Conservation (phyloP, 345 rosid species). For the Pistacia vera region DNA sequence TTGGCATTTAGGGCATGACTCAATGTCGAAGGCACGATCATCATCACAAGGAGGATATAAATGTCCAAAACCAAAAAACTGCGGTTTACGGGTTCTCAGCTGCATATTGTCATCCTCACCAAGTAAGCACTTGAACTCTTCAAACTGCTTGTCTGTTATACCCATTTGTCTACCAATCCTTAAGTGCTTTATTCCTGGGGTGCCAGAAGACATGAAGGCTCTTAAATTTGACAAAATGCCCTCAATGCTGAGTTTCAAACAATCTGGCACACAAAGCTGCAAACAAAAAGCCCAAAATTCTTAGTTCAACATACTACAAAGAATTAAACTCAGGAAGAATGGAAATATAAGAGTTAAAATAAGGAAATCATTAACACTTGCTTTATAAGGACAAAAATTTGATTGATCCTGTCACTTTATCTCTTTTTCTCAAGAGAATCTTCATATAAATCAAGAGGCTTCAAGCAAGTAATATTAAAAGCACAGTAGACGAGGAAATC, state of each 20-base stretch:
- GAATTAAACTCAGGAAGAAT: not conserved
- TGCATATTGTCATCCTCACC: conserved; percentile 35
- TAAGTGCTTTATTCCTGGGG: conserved; percentile 61
- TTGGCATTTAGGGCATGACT: conserved; percentile 84
- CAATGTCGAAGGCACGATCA: conserved; percentile 76
- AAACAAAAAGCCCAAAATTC: conserved; percentile 18
- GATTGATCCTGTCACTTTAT: too few relatives aligned
- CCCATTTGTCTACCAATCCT: conserved; percentile 78
- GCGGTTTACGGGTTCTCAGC: conserved; percentile 51
- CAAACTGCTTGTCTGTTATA: conserved; percentile 59
- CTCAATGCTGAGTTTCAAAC: conserved; percentile 68
- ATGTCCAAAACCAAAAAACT: conserved; percentile 59
- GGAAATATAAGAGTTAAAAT: not conserved
- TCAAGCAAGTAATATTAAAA: not conserved
- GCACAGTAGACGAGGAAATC: not conserved
- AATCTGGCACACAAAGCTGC: conserved; percentile 89
- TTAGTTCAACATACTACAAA: conserved; percentile 12
- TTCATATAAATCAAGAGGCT: not conserved
- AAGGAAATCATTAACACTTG: too few relatives aligned
- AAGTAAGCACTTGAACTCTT: conserved; percentile 62
- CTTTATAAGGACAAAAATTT: too few relatives aligned
- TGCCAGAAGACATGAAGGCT: conserved; percentile 49
- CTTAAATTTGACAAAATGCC: conserved; percentile 65
- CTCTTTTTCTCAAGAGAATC: too few relatives aligned
- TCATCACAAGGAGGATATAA: conserved; percentile 66